Evolutionary conservation across 2,329 filamentous ascomycete species (phyloP).

Genomic region (Cordyceps tenuipes): DNA sequence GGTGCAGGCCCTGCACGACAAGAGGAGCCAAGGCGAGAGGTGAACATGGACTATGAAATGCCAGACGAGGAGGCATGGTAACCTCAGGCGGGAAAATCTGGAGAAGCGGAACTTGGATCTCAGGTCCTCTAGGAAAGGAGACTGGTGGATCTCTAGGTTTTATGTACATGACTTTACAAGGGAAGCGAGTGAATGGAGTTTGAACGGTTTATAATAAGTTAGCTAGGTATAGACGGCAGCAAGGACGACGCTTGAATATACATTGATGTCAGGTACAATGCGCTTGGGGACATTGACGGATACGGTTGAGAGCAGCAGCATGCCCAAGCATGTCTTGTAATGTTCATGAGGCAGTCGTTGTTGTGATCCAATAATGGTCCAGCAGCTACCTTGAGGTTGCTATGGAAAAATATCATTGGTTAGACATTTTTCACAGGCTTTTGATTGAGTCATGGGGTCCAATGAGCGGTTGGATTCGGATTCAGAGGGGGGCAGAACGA

Average conservation of each 20-base stretch:
- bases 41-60: conserved; percentile 46
- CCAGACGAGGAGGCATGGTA: conserved; percentile 42
- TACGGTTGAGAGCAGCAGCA: no score
- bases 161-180: neutral
- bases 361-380: no score
- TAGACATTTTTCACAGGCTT: no score
- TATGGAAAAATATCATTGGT: no score
- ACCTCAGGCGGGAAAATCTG: no score
- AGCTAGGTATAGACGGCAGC: neutral
- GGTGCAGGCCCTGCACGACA: conserved; percentile 9
- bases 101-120: neutral
- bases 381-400: no score
- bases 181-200: neutral
- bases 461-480: neutral
- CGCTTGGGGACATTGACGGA: no score
- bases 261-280: neutral
- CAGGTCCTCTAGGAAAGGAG: neutral
- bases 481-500: neutral
- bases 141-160: neutral
- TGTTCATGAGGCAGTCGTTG: no score
- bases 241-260: neutral
- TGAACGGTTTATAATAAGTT: neutral
- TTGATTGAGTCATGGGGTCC: no score
- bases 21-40: conserved; percentile 24
- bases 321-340: no score